Evolutionary conservation across 768 basidiomycete species (phyloP).

Genomic region (Hysterangium stoloniferum): DNA sequence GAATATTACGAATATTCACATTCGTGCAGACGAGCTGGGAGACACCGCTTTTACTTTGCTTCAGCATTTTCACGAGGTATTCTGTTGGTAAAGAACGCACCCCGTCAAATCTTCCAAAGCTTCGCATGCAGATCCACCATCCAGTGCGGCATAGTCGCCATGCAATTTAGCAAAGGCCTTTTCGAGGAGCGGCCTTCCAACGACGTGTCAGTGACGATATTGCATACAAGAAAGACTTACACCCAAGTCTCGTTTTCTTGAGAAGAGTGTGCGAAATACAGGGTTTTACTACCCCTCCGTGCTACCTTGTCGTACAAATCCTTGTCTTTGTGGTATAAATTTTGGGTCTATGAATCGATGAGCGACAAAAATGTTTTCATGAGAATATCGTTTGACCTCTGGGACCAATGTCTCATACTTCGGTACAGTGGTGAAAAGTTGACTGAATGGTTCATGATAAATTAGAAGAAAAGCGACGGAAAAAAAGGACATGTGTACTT

Average conservation of each 20-base stretch:
- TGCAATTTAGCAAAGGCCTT: constrained; percentile 55
- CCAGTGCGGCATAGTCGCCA: constrained; percentile 39
- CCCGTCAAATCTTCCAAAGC: constrained; percentile 53
- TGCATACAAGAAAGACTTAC: constrained; percentile 12
- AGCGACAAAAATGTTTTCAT: not conserved
- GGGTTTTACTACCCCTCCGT: constrained; percentile 36
- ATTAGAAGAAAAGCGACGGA: not conserved
- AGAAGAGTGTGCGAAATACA: constrained; percentile 41
- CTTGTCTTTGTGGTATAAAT: constrained; percentile 44
- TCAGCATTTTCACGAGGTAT: not conserved
- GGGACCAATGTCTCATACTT: constrained; percentile 42
- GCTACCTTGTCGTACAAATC: constrained; percentile 37
- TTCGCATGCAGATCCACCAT: constrained; percentile 37
- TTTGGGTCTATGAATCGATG: constrained; percentile 24
- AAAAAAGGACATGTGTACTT: constrained; percentile 15
- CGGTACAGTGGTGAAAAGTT: constrained; percentile 41
- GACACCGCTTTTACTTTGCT: constrained; percentile 1
- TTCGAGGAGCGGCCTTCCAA: constrained; percentile 36
- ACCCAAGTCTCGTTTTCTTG: constrained; percentile 50
- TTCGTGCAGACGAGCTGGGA: constrained; percentile 10
- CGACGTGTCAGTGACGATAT: not conserved
- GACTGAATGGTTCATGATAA: constrained; percentile 25
- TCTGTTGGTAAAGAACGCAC: constrained; percentile 24
- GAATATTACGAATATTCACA: not conserved
- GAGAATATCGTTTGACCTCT: constrained; percentile 1